These are phyloP conservation scores for Fusarium temperatum DNA, from an alignment of 2,329 filamentous ascomycete genomes.

Conservation along the genomic window DNA sequence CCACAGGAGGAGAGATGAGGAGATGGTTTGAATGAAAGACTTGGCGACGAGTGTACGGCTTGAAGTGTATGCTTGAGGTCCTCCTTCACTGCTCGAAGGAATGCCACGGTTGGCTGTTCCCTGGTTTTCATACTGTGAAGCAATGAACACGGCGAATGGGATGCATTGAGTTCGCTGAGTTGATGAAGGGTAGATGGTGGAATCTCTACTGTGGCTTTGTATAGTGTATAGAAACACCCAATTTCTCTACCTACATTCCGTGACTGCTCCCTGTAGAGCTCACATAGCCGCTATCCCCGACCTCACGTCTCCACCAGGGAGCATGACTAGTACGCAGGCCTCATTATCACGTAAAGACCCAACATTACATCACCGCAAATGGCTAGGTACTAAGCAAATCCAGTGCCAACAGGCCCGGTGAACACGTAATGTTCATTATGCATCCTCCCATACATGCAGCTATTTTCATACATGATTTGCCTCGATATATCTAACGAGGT, in stretches of 20 bases:
- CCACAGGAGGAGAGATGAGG: background rate
- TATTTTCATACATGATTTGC: conserved; percentile 24
- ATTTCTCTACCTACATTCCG: conserved; percentile 11
- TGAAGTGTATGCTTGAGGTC: conserved; percentile 1
- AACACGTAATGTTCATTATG: conserved; percentile 21
- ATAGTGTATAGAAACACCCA: conserved; percentile 51
- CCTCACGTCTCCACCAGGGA: background rate
- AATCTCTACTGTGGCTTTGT: conserved; percentile 42
- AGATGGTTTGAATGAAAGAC: conserved; percentile 26
- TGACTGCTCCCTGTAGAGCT: background rate
- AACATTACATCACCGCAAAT: background rate
- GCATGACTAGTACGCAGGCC: background rate
- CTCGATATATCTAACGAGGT: conserved; percentile 11
- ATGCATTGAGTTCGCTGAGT: background rate
- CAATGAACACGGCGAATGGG: background rate
- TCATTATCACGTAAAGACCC: background rate
- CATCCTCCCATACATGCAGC: conserved; percentile 28
- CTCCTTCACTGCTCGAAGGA: background rate
- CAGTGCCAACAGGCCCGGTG: conserved; percentile 13
- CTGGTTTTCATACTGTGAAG: background rate
- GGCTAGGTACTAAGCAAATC: background rate
- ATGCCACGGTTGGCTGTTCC: background rate
- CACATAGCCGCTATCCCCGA: background rate
- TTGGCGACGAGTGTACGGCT: conserved; percentile 13
- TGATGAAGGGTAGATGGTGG: conserved; percentile 14